Evolutionary conservation across 257 asterid species (phyloP).

Genomic region (Capsicum rhomboideum): DNA sequence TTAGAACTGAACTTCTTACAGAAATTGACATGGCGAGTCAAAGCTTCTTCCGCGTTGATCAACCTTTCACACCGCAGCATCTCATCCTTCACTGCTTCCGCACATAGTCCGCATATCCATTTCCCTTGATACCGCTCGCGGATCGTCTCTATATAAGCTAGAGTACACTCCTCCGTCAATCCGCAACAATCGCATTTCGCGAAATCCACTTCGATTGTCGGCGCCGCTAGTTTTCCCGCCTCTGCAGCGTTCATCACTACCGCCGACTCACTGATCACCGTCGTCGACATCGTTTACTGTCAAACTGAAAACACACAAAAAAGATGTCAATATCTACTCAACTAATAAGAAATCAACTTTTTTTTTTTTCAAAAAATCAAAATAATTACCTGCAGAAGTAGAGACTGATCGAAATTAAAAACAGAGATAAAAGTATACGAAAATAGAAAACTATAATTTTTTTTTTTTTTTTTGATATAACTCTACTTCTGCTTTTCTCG

Average conservation of each 20-base stretch:
- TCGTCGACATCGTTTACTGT: constrained; percentile 37
- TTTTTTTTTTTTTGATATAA: too few species aligned
- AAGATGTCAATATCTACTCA: neutral
- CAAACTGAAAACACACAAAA: neutral
- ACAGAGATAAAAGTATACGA: neutral
- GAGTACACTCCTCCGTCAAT: constrained; percentile 57
- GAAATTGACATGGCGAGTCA: constrained; percentile 57
- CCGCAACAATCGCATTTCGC: constrained; percentile 52
- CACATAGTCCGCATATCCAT: constrained; percentile 59
- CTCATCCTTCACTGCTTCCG: constrained; percentile 57
- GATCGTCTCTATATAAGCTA: constrained; percentile 34
- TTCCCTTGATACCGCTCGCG: constrained; percentile 45
- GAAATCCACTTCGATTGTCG: constrained; percentile 27
- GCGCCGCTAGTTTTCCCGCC: neutral
- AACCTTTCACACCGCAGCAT: constrained; percentile 45
- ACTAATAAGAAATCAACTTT: neutral
- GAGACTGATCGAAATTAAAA: neutral
- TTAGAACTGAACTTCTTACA: constrained; percentile 50
- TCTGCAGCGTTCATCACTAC: constrained; percentile 23
- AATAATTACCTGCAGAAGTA: neutral
- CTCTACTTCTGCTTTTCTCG: neutral
- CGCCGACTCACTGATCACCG: constrained; percentile 23
- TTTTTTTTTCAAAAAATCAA: neutral
- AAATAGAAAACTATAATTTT: neutral
- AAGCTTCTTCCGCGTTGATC: constrained; percentile 58